These are phyloP conservation scores for Suillus fuscotomentosus DNA, from an alignment of 768 basidiomycete genomes.

Conservation along the genomic window DNA sequence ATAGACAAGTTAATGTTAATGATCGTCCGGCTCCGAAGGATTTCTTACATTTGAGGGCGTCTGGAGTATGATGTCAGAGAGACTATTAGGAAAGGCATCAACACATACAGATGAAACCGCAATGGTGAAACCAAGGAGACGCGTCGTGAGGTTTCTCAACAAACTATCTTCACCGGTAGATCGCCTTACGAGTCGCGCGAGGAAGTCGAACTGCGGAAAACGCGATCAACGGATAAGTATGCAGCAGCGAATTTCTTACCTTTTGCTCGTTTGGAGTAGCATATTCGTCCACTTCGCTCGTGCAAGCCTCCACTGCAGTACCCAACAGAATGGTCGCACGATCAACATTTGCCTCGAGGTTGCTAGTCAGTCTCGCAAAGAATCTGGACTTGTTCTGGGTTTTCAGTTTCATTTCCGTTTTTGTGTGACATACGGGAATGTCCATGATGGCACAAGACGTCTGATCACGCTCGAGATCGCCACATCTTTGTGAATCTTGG, in stretches of 20 bases:
- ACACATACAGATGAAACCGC: constrained; percentile 23
- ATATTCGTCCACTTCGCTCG: constrained; percentile 17
- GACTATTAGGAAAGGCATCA: neutral
- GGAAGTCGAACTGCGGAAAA: constrained; percentile 27
- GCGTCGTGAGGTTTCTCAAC: constrained; percentile 19
- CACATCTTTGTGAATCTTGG: constrained; percentile 30
- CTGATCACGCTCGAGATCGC: constrained; percentile 17
- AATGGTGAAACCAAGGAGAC: constrained; percentile 16
- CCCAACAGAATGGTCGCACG: constrained; percentile 18
- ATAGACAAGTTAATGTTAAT: neutral
- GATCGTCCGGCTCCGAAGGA: neutral
- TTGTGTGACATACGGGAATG: constrained; percentile 27
- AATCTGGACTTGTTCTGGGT: constrained; percentile 13
- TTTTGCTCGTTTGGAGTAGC: constrained; percentile 34
- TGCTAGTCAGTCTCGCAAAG: constrained; percentile 14
- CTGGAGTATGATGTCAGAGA: constrained; percentile 8
- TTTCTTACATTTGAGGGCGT: constrained; percentile 16
- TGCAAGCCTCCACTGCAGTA: constrained; percentile 32
- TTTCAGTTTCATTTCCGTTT: neutral
- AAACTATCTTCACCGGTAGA: constrained; percentile 20
- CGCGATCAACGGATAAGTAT: neutral
- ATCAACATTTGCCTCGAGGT: neutral
- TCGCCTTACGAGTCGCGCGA: constrained; percentile 31
- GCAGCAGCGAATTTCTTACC: neutral
- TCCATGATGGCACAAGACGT: constrained; percentile 28